Evolutionary conservation across 2,329 filamentous ascomycete genomes (phyloP).

Genomic region (Aspergillus luchuensis): DNA sequence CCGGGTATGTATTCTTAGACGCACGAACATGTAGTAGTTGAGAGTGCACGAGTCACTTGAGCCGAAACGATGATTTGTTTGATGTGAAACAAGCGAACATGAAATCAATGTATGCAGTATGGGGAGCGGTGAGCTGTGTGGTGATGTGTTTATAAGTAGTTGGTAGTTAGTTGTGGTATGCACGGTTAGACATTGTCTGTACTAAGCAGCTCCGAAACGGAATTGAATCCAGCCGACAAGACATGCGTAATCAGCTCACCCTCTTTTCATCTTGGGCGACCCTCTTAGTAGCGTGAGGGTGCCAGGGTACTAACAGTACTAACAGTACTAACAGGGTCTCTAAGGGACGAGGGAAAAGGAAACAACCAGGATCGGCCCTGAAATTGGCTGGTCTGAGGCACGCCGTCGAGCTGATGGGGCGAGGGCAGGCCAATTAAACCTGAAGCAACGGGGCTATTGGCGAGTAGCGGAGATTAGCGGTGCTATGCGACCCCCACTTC

Average conservation of each 20-base stretch:
- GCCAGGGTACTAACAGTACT: too few species aligned
- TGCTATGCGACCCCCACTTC: not conserved
- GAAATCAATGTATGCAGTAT: too few species aligned
- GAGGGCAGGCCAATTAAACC: not conserved
- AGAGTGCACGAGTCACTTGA: not conserved
- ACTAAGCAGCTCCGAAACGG: not conserved
- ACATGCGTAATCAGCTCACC: not conserved
- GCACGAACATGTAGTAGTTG: not conserved
- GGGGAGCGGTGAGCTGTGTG: not conserved
- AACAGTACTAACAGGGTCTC: not conserved
- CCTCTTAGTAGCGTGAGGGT: too few species aligned
- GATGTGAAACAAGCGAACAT: not conserved
- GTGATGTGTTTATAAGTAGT: not conserved
- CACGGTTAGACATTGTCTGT: not conserved
- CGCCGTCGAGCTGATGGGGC: not conserved
- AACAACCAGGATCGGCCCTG: not conserved
- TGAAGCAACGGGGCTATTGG: not conserved
- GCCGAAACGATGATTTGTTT: not conserved
- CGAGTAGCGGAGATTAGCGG: not conserved
- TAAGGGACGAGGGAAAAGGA: not conserved
- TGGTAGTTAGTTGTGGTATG: not conserved
- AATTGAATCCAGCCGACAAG: not conserved
- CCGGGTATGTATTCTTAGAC: slow-evolving; percentile 20
- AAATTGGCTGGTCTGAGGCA: not conserved
- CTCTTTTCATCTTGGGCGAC: not conserved